phyloP scores from a whole-genome alignment of 116 monocot species.

The Posidonia oceanica region DNA sequence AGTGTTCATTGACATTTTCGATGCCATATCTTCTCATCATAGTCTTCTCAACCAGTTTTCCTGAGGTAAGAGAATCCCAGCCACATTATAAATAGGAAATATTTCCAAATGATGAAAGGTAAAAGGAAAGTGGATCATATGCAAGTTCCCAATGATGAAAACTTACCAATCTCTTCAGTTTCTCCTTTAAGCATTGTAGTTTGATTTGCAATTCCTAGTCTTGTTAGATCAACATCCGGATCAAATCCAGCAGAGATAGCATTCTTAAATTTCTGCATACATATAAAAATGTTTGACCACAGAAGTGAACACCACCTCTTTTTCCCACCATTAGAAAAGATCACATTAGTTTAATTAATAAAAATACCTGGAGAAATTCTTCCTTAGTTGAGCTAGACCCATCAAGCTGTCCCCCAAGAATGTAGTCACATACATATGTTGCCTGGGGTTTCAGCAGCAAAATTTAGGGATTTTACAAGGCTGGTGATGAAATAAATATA shows the following conservation, averaged over 20 bases:
- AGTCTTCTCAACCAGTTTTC: slow-evolving; percentile 70
- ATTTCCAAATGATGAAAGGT: too few species aligned
- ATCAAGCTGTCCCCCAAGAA: slow-evolving; percentile 82
- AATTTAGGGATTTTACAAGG: neutral
- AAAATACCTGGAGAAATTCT: slow-evolving; percentile 53
- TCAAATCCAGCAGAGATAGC: slow-evolving; percentile 87
- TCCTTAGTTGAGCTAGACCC: slow-evolving; percentile 82
- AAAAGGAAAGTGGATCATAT: neutral
- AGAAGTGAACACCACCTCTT: neutral
- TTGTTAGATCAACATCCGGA: slow-evolving; percentile 72
- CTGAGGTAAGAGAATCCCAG: neutral
- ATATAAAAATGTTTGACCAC: neutral
- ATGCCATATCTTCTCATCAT: slow-evolving; percentile 90
- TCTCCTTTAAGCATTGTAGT: slow-evolving; percentile 99
- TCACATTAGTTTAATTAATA: neutral
- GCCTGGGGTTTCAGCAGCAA: slow-evolving; percentile 30
- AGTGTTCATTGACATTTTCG: slow-evolving; percentile 68
- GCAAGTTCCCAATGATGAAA: neutral
- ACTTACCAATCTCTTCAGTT: slow-evolving; percentile 87
- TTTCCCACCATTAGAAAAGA: neutral
- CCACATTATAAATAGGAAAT: neutral
- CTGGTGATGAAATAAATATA: neutral
- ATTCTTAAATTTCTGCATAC: slow-evolving; percentile 69
- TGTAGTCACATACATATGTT: slow-evolving; percentile 90
- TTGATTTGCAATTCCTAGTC: slow-evolving; percentile 96